phyloP scores from a whole-genome alignment of 148 eudicot genomes.

The Nyssa sinensis region DNA sequence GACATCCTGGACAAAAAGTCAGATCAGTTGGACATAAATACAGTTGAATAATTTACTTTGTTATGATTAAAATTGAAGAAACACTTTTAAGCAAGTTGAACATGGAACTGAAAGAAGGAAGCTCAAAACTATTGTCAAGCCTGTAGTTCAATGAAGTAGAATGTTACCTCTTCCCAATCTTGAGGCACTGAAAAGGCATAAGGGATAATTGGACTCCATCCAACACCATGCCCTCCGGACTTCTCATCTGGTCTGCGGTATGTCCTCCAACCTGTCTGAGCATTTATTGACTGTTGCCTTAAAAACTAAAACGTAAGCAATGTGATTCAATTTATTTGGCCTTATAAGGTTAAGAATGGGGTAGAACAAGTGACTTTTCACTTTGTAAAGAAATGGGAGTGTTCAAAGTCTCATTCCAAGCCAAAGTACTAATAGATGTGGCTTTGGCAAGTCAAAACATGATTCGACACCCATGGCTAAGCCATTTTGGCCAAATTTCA shows the following conservation, averaged over 20 bases:
- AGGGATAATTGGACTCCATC: constrained; percentile 99
- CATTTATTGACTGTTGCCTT: constrained; percentile 18
- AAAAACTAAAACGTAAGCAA: neutral
- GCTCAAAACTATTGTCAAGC: neutral
- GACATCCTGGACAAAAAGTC: too few relatives aligned
- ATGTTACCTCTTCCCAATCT: constrained; percentile 82
- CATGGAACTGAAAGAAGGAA: neutral
- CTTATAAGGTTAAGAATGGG: neutral
- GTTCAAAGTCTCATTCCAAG: too few relatives aligned
- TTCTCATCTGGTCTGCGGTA: constrained; percentile 93
- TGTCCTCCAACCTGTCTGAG: constrained; percentile 99
- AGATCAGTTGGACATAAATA: too few relatives aligned
- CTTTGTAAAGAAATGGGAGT: too few relatives aligned
- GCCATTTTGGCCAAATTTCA: too few relatives aligned
- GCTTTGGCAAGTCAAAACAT: too few relatives aligned
- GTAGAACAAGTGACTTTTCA: too few relatives aligned
- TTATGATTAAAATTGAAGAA: neutral
- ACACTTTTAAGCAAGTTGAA: too few relatives aligned
- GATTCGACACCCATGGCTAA: too few relatives aligned
- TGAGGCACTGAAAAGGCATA: constrained; percentile 73
- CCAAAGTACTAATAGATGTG: too few relatives aligned
- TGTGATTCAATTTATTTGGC: neutral
- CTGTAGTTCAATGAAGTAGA: neutral
- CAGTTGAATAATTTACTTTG: too few relatives aligned
- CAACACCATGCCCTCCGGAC: constrained; percentile 97